Conservation (phyloP, 495 filamentous ascomycete genomes). For the Penicillium bialowiezense region DNA sequence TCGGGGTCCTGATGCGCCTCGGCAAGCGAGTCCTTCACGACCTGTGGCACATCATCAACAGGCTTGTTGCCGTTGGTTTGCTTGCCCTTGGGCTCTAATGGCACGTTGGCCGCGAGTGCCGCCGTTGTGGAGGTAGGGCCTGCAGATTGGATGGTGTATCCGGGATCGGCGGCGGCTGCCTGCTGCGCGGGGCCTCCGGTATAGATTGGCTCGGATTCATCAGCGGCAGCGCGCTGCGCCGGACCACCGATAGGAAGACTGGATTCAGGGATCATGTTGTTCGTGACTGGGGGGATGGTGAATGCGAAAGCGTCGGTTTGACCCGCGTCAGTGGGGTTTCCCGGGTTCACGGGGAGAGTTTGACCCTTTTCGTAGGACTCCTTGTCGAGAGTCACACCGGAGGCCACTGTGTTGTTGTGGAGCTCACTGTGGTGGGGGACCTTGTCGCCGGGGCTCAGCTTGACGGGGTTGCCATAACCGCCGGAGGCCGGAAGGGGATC, state of each 20-base stretch:
- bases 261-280: conserved; percentile 79
- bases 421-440: conserved; percentile 61
- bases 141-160: conserved; percentile 64
- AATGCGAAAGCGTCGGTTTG: conserved; percentile 47
- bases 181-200: conserved; percentile 26
- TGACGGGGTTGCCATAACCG: conserved; percentile 76
- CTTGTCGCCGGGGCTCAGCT: conserved; percentile 74
- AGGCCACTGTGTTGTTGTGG: conserved; percentile 46
- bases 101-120: conserved; percentile 66
- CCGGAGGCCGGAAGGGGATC: conserved; percentile 69
- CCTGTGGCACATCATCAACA: conserved; percentile 59
- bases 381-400: conserved; percentile 70
- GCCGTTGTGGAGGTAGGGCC: conserved; percentile 70
- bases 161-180: conserved; percentile 40
- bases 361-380: conserved; percentile 76
- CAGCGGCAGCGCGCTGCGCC: conserved; percentile 15
- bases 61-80: conserved; percentile 42
- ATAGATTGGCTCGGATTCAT: conserved; percentile 5
- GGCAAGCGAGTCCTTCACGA: conserved; percentile 70
- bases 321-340: conserved; percentile 9
- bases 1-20: conserved; percentile 65
- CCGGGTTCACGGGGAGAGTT: conserved; percentile 42
- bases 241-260: conserved; percentile 66
- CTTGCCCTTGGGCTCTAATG: conserved; percentile 57
- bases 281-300: conserved; percentile 58